Base-by-base conservation (phyloP, 2,329 filamentous ascomycete species). In the Talaromyces islandicus region DNA sequence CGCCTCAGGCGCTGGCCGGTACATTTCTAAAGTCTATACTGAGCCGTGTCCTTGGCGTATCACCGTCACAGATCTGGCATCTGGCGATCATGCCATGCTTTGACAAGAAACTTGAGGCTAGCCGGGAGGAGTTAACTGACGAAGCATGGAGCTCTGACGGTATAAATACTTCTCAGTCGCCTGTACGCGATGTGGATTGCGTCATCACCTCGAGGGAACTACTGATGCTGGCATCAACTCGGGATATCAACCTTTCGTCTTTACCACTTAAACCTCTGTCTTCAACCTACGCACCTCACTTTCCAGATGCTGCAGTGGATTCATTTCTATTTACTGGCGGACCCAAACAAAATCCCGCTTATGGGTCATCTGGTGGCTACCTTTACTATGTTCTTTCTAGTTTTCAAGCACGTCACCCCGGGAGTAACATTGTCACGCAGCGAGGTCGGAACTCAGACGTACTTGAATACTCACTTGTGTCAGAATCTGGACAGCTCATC, bases 41-140 rank as follows among this genome's bases (percentile, higher is more conserved):
- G 38, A 91, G 89, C 73, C 85, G 85, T 65, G 83, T 80, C 57
- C 82, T 92, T 63, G 85, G 85, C 35, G 86, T 97, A 54, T 75
- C 88, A 0, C 89, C 92, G 0, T 86, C 88, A 64, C 85, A 87
- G 66, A 92, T 99, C 71, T 99, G 93, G 91, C 93, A 97, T 74
- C 76, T 97, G 57, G 91, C 93, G 12, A 83, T 99, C 52, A 99
- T 99, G 94, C 94, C 94, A 21, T 99, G 94, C 74, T 97, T 99
- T 73, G 94, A 99, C 75, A 99, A 99, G 80, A 99, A 99, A 75
- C 83, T 99, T 29, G 94, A 99, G 77, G 94, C 94, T 7, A 96
- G 92, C 67, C 87, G 94, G 57, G 88, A 92, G 73, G 94, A 99
- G 75, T 83, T 99, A 43, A 97, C 92, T 0, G 89, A 93, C 70